Evolutionary conservation across 2,329 filamentous ascomycete genomes (phyloP), one percentile per base, ranked within the genome.

Genomic region (Pleoardoris graminearum): DNA sequence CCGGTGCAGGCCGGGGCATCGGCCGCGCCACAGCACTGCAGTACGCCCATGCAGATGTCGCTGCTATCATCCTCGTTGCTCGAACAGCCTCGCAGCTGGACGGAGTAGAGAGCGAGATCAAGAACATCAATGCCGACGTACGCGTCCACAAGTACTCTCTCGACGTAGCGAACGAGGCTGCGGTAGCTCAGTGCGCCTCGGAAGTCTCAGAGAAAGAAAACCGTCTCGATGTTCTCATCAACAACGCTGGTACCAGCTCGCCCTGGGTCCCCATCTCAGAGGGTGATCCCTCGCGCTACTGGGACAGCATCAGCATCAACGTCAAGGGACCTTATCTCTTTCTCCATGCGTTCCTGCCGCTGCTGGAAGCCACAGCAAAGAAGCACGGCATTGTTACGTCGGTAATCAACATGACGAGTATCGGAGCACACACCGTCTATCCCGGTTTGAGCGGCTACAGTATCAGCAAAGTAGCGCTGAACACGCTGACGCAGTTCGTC

Each of bases 1-100:
- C 78, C 0, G 84, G 83, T 7, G 82, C 79, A 0, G 80, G 79
- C 2, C 79, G 77, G 33, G 82, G 82, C 3, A 77, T 85, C 30
- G 83, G 84, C 5, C 73, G 73, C 2, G 76, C 78, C 12, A 81
- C 78, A 3, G 82, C 82, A 1, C 62, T 81, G n/a, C 78, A 80
- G 8, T 86, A 79, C 59, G 83, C 82, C 17, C 72, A 72, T 58
- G 82, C 83, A 4, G 80, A 80, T 4, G 79, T 78, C 25, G 75
- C 77, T 0, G 66, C 70, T 23, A 82, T 87, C 50, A 79, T 78
- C 14, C 71, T 86, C 17, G 77, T 72, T 6, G 83, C 82, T 0
- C 79, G 84, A 19, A 81, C 78, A 2, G 60, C 70, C n/a, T 27
- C 35, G 11, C 43, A 63, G 37, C 70, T 82, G 4, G 61, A 70